phyloP scores from a whole-genome alignment of 495 filamentous ascomycete species.

The Aspergillus cristatus region DNA sequence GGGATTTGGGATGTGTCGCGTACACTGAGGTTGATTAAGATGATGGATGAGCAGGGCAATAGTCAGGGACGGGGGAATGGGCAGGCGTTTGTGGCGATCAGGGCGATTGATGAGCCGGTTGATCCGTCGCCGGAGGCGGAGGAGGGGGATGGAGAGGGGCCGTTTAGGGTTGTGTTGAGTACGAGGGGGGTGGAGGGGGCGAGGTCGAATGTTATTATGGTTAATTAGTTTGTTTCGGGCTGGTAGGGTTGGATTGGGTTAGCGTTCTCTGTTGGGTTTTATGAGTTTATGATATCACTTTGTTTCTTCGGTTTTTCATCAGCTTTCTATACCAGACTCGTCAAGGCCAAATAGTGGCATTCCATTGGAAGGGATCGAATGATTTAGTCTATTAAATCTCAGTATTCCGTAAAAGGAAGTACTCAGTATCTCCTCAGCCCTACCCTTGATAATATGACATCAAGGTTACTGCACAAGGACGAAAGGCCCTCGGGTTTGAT shows the following conservation, averaged over 20 bases:
- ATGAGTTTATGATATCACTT: no score
- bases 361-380: background rate
- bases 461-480: no score
- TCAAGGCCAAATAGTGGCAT: background rate
- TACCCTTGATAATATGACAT: no score
- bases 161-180: background rate
- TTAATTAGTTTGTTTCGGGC: background rate
- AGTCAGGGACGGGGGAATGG: background rate
- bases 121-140: background rate
- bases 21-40: background rate
- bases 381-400: no score
- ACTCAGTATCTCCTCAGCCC: no score
- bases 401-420: no score
- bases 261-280: no score
- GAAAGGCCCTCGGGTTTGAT: no score
- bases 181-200: background rate
- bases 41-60: background rate
- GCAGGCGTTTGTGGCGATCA: background rate
- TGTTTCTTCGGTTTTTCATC: no score
- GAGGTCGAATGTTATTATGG: background rate
- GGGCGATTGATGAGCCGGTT: background rate
- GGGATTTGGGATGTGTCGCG: background rate
- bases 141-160: background rate
- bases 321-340: no score
- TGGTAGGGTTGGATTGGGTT: no score